Base-by-base conservation (phyloP, 306 rosid species). In the Myrica gale region DNA sequence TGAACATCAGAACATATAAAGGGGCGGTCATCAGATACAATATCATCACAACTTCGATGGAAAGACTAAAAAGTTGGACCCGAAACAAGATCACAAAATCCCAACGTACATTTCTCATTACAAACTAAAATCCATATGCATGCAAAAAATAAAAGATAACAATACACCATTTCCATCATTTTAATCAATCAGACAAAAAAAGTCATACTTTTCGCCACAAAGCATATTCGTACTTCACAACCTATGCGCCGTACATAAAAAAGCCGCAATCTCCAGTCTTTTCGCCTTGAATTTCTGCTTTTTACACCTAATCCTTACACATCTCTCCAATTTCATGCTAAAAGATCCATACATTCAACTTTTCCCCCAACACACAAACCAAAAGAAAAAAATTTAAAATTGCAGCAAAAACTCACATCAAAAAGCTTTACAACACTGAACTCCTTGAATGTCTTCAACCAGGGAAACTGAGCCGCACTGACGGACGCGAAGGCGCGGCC, bases 361-460 rank as follows among this genome's bases (percentile, higher is more conserved):
- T 57, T 57, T 20, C 52, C 26, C 47, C 13, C 23, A 55, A 12
- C 55, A 19, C 6, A 17, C 74, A 47, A 81, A 73, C 41, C 50
- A 6, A 50, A 66, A 42, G 19, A 63, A 55, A 23, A n/a, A 2
- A 5, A 42, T 16, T 5, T 43, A 46, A 16, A 50, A 8, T 17
- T 20, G 47, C 50, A 54, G 60, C 12, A 53, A 46, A 60, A 81
- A 84, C 94, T 84, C 82, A 91, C 97, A 55, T 91, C 97, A 78
- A 88, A 89, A 65, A 86, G 66, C 79, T 74, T 86, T 12, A 83
- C 81, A 63, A 89, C 92, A 5, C 82, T 66, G 57, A 92, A 85
- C 70, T 89, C 97, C 74, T 84, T 88, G 86, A 91, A 88, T 9
- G 71, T 82, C 91, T 88, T 91, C 83, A 86, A 39, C 97, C 97